Percentiles rank a stretch among this genome's conserved stretches.
phyloP scores from a whole-genome alignment of 2,329 filamentous ascomycete species.

The Aspergillus aculeatinus region DNA sequence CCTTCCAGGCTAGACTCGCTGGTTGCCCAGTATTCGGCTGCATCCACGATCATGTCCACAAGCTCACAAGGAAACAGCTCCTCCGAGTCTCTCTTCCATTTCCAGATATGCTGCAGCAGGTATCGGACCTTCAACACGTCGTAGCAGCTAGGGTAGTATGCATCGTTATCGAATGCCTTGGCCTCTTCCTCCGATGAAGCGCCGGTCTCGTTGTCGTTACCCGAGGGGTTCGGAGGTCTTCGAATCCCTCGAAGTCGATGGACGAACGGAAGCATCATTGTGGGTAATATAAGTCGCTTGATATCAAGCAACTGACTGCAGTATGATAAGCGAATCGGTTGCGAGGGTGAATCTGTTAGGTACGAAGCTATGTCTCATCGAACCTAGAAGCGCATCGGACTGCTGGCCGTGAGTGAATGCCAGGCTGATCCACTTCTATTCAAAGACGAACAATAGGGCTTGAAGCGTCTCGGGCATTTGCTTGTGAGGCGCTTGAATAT shows the following conservation, averaged over 20 bases:
- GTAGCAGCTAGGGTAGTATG: constrained; percentile 29
- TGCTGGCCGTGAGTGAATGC: background rate
- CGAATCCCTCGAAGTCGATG: background rate
- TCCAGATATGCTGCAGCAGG: constrained; percentile 25
- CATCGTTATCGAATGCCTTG: background rate
- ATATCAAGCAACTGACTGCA: background rate
- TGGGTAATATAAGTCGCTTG: background rate
- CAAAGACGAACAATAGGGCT: background rate
- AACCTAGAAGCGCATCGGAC: background rate
- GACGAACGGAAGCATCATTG: constrained; percentile 4
- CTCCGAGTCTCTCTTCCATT: constrained; percentile 22
- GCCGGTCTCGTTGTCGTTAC: background rate
- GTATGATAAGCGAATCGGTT: background rate
- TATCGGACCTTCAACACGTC: constrained; percentile 37
- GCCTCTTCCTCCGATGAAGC: background rate
- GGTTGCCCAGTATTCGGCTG: constrained; percentile 38
- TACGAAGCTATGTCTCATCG: background rate
- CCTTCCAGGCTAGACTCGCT: constrained; percentile 20
- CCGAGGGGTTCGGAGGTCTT: background rate
- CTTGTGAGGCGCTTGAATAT: background rate
- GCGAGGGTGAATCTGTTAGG: background rate
- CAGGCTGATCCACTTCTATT: background rate
- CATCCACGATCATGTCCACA: constrained; percentile 41
- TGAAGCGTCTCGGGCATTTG: background rate
- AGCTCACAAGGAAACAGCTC: constrained; percentile 36